Evolutionary conservation across 768 basidiomycete genomes (phyloP), one percentile per base, ranked within the genome.

Genomic region (Hebeloma cylindrosporum): DNA sequence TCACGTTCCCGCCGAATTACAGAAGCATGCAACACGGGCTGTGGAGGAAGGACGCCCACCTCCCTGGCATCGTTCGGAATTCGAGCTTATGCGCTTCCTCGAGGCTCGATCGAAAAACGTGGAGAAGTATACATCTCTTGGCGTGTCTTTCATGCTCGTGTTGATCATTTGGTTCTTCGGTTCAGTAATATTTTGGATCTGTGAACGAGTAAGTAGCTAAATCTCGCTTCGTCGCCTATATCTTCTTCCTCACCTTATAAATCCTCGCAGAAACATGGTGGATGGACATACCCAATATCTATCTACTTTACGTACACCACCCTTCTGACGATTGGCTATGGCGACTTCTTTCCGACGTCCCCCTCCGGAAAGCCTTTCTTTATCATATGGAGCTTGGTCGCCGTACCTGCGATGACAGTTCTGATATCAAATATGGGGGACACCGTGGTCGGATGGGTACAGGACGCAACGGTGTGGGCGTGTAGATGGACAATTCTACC

Each of bases 341-440:
- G 72, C 9, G 70, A 74, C 36, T 66, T 69, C 39, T 67, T 53
- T 25, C 69, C 70, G 1, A 46, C 41, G 6, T 66, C 69, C 1
- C 53, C 61, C 17, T 58, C 70, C 0, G 66, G 68, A 0, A 66
- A 67, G 34, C 69, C 70, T 1, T 69, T 74, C 50, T 71, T 72
- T 49, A 68, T 74, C 13, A 49, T 71, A 3, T 72, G 72, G 70
- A 67, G 66, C 21, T 50, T 72, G 27, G 60, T 71, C 17, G 64
- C 70, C 1, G 61, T 72, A 0, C 72, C 70, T 2, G 62, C 69
- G 2, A 63, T 74, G 44, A 74, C 71, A 2, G 63, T 71, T 0
- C 46, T 74, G 1, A 70, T 74, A n/a, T 65, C 75, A 20, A 74
- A 77, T 34, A 63, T 83, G 25, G 73, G 70, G 0, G 74, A 77